Percentiles rank a stretch among this genome's conserved stretches.
Conservation (phyloP, 176 grass and related monocot species). For the Avena atlantica region DNA sequence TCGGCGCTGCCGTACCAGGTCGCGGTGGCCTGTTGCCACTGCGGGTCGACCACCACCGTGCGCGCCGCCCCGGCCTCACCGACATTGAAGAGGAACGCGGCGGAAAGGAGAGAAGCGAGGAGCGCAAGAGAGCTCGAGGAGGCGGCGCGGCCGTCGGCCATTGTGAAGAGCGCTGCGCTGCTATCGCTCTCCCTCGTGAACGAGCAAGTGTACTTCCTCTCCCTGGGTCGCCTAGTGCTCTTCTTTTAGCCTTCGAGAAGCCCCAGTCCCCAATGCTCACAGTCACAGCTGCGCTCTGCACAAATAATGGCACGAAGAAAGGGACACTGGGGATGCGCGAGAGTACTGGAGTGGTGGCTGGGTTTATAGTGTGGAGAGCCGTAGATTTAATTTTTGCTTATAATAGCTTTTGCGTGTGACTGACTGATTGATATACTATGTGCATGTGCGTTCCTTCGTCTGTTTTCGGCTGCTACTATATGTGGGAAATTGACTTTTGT, state of each 20-base stretch:
- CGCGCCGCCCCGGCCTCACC: conserved; percentile 43
- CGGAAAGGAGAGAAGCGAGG: conserved; percentile 28
- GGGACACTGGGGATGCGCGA: conserved; percentile 48
- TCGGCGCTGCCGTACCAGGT: conserved; percentile 94
- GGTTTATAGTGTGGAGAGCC: conserved; percentile 38
- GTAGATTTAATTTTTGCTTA: not conserved
- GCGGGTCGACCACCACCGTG: conserved; percentile 66
- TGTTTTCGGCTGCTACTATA: too few relatives aligned
- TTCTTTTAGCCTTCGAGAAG: conserved; percentile 54
- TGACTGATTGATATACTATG: not conserved
- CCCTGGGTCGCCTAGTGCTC: conserved; percentile 1
- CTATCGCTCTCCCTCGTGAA: not conserved
- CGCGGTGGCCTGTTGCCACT: conserved; percentile 92
- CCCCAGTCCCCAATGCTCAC: conserved; percentile 35
- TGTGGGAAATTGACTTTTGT: too few relatives aligned
- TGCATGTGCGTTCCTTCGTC: too few relatives aligned
- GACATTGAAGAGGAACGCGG: conserved; percentile 18
- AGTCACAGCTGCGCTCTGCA: conserved; percentile 28
- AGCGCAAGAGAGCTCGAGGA: conserved; percentile 1
- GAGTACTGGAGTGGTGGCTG: not conserved
- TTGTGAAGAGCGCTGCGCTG: conserved; percentile 5
- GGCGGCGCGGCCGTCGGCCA: conserved; percentile 1
- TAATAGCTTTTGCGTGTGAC: not conserved
- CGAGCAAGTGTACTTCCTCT: not conserved
- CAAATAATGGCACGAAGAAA: conserved; percentile 46